phyloP scores from a whole-genome alignment of 345 rosid genomes.

The Linum trigynum region DNA sequence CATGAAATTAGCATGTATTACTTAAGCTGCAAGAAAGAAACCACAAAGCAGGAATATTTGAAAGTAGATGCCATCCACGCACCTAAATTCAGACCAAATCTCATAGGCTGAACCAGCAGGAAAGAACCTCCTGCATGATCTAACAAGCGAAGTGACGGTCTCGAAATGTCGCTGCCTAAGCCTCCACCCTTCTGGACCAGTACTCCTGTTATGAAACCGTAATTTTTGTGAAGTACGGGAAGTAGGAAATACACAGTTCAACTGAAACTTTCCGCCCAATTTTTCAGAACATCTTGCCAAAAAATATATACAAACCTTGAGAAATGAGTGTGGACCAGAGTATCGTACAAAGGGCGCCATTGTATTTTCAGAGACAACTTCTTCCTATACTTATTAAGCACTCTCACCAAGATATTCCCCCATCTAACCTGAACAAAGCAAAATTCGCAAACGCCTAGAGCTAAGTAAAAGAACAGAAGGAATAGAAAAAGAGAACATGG shows the following conservation, averaged over 20 bases:
- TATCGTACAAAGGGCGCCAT: constrained; percentile 92
- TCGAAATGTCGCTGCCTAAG: constrained; percentile 88
- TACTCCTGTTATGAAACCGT: constrained; percentile 43
- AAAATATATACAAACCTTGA: constrained; percentile 37
- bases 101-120: constrained; percentile 80
- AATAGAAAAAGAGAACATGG: background rate
- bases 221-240: background rate
- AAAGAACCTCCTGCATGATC: constrained; percentile 79
- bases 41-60: background rate
- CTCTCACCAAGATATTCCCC: constrained; percentile 71
- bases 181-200: constrained; percentile 97
- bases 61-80: constrained; percentile 19
- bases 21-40: background rate
- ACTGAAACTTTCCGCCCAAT: too few species aligned
- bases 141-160: constrained; percentile 75
- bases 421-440: constrained; percentile 71
- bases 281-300: background rate
- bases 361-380: constrained; percentile 61
- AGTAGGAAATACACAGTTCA: too few species aligned
- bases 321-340: constrained; percentile 76
- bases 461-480: constrained; percentile 14
- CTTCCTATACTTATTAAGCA: constrained; percentile 70
- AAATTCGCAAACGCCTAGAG: constrained; percentile 10
- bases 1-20: too few species aligned
- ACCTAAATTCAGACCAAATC: constrained; percentile 95